phyloP scores from a whole-genome alignment of 1,284 basidiomycete genomes.

The Ganoderma resinaceum region DNA sequence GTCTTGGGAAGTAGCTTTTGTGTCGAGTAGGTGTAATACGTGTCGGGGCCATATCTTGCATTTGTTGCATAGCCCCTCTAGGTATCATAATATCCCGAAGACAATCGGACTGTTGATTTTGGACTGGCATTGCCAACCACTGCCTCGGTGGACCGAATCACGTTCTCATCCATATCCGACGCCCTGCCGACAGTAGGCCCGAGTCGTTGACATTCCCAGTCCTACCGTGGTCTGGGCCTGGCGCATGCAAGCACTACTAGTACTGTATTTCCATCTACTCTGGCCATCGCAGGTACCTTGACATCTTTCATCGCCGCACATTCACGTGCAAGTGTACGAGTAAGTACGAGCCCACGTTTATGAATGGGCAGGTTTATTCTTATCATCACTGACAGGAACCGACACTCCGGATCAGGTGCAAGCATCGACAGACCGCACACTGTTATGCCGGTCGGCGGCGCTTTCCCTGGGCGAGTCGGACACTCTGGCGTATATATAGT shows the following conservation, averaged over 20 bases:
- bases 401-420: constrained; percentile 3
- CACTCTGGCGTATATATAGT: constrained; percentile 7
- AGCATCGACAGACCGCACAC: not conserved
- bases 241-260: not conserved
- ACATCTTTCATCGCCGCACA: not conserved
- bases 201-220: not conserved
- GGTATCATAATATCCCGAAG: constrained; percentile 1
- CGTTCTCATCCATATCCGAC: not conserved
- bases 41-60: constrained; percentile 5
- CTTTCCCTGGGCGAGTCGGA: constrained; percentile 14
- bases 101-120: constrained; percentile 1
- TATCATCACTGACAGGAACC: constrained; percentile 1
- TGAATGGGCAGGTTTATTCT: not conserved
- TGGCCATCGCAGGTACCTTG: not conserved
- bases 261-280: not conserved
- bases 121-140: not conserved
- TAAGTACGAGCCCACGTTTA: not conserved
- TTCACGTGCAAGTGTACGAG: not conserved
- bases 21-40: constrained; percentile 24
- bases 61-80: not conserved
- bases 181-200: not conserved
- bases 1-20: constrained; percentile 67
- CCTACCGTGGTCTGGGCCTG: not conserved
- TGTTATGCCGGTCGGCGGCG: not conserved
- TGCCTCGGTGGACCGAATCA: not conserved